A percentile compares a stretch with the other conserved stretches of the same genome.
Conservation (phyloP, 2,329 filamentous ascomycete genomes). For the Xenosphaeropsis pyriputrescens region DNA sequence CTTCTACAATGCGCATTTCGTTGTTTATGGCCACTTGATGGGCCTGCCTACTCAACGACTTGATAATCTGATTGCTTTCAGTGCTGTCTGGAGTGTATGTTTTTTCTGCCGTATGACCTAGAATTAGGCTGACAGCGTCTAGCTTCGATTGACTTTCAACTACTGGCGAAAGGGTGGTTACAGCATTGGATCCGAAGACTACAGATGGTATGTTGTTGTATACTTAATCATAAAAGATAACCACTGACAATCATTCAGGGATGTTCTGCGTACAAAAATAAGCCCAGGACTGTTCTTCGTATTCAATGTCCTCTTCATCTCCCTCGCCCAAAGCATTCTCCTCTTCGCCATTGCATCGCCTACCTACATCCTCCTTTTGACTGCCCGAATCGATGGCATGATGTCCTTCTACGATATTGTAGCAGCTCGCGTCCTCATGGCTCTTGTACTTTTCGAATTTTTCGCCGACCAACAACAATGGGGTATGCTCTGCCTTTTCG, state of each 20-base stretch:
- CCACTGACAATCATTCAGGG: conserved; percentile 28
- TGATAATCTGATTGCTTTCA: conserved; percentile 58
- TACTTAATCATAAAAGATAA: no score
- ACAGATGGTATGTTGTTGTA: conserved; percentile 51
- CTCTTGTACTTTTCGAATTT: conserved; percentile 50
- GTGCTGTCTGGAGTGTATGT: conserved; percentile 66
- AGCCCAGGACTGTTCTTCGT: conserved; percentile 55
- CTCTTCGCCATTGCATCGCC: conserved; percentile 69
- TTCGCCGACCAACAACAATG: conserved; percentile 90
- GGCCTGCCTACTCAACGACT: conserved; percentile 56
- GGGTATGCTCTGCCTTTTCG: conserved; percentile 34
- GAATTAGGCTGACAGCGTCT: conserved; percentile 3
- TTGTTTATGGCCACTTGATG: conserved; percentile 65
- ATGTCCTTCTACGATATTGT: conserved; percentile 38
- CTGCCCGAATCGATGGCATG: conserved; percentile 44
- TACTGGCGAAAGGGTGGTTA: conserved; percentile 96
- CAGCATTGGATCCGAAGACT: conserved; percentile 78
- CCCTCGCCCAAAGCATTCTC: conserved; percentile 66
- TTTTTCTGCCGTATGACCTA: no score
- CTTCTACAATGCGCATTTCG: conserved; percentile 74
- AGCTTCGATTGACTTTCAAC: conserved; percentile 81
- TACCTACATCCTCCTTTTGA: conserved; percentile 68
- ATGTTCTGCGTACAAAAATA: conserved; percentile 53
- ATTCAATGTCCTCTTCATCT: conserved; percentile 84
- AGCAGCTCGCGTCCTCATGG: conserved; percentile 38